These are phyloP conservation scores for Pythium dissimile DNA, from an alignment of 352 stramenopile species.

Conservation along the genomic window DNA sequence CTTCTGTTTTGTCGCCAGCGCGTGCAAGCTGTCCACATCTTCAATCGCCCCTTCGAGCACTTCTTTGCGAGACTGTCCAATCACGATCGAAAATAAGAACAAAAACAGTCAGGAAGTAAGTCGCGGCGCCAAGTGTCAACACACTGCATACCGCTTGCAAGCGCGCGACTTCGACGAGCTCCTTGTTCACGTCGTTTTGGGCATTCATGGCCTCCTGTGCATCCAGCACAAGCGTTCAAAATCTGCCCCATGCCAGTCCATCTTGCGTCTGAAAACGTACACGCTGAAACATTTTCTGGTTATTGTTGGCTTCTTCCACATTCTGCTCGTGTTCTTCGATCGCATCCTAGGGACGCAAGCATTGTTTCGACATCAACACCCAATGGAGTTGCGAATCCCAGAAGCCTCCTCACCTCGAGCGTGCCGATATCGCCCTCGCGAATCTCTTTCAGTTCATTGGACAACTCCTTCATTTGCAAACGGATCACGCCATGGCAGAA, in stretches of 20 bases:
- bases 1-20: constrained; percentile 62
- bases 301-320: constrained; percentile 45
- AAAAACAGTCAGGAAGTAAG: neutral
- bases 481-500: constrained; percentile 65
- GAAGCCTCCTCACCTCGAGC: constrained; percentile 16
- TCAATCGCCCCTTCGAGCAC: constrained; percentile 59
- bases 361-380: too few relatives aligned
- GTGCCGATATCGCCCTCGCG: constrained; percentile 43
- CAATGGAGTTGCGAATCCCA: neutral
- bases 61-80: constrained; percentile 64
- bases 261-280: constrained; percentile 8
- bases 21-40: constrained; percentile 63
- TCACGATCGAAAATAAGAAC: neutral
- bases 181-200: constrained; percentile 57
- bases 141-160: constrained; percentile 47
- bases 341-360: constrained; percentile 28
- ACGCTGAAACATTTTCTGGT: constrained; percentile 58
- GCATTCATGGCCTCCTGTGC: constrained; percentile 39
- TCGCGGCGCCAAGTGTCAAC: neutral
- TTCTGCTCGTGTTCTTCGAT: constrained; percentile 59
- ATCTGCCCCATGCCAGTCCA: neutral
- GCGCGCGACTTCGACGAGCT: constrained; percentile 64
- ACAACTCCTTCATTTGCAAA: constrained; percentile 45
- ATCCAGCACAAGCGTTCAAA: neutral
- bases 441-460: constrained; percentile 57